These are phyloP conservation scores for Cladosporium velox DNA, from an alignment of 2,329 filamentous ascomycete species.

Conservation along the genomic window DNA sequence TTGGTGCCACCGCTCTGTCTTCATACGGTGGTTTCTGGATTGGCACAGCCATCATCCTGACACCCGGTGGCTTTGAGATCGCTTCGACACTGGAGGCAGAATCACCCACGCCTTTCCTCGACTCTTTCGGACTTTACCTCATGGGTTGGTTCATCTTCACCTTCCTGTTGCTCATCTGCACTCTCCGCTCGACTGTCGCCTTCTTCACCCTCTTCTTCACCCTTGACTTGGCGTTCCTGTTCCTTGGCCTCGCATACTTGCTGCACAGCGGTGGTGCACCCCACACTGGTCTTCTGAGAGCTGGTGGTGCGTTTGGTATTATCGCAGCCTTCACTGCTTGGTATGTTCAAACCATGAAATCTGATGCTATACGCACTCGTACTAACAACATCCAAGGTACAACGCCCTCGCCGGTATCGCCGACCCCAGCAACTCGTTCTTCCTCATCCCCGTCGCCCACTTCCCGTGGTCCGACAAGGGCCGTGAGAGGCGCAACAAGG, in stretches of 20 bases:
- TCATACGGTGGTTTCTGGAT: conserved; percentile 66
- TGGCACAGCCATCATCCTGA: conserved; percentile 60
- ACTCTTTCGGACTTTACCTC: conserved; percentile 59
- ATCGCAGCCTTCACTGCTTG: conserved; percentile 56
- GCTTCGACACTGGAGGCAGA: conserved; percentile 44
- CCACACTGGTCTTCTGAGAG: conserved; percentile 49
- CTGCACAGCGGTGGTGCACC: conserved; percentile 43
- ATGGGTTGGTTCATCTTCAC: conserved; percentile 64
- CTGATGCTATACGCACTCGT: too few species aligned
- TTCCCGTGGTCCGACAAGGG: conserved; percentile 91
- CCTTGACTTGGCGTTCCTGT: conserved; percentile 59
- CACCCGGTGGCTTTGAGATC: conserved; percentile 55
- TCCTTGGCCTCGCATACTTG: conserved; percentile 58
- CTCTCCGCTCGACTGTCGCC: conserved; percentile 58
- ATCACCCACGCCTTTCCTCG: conserved; percentile 48
- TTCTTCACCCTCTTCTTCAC: conserved; percentile 61
- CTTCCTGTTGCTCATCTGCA: conserved; percentile 55
- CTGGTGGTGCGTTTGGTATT: conserved; percentile 56
- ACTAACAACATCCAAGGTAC: conserved; percentile 38
- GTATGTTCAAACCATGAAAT: conserved; percentile 30
- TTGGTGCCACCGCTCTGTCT: conserved; percentile 62
- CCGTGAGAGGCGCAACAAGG: conserved; percentile 56
- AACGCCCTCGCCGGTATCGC: conserved; percentile 58
- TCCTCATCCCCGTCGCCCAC: conserved; percentile 87
- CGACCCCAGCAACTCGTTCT: conserved; percentile 70